phyloP scores from a whole-genome alignment of 2,329 filamentous ascomycete genomes.

The Stachybotrys echinatus region DNA sequence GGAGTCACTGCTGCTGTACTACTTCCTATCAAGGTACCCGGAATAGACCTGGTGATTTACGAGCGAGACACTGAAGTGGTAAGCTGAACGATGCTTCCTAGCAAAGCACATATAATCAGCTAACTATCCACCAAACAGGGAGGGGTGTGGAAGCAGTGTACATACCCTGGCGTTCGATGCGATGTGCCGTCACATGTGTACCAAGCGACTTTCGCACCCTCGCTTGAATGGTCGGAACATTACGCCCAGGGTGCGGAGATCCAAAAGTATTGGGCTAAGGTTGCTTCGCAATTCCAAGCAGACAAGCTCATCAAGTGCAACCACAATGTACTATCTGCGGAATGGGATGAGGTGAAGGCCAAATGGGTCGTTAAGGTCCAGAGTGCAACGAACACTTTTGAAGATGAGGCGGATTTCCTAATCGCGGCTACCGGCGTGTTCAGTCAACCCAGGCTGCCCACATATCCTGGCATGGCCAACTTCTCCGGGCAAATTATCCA shows the following conservation, averaged over 20 bases:
- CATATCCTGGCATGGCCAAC: not conserved
- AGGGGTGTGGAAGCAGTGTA: too few species aligned
- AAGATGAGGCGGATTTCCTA: not conserved
- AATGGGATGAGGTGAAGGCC: not conserved
- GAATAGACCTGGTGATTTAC: not conserved
- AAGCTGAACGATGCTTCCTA: not conserved
- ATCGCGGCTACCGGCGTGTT: not conserved
- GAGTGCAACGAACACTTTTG: not conserved
- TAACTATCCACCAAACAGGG: too few species aligned
- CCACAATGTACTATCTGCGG: not conserved
- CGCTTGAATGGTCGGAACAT: not conserved
- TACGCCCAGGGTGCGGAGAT: not conserved
- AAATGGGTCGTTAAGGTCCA: not conserved
- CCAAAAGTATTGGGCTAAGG: not conserved
- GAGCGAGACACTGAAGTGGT: not conserved
- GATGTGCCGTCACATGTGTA: not conserved
- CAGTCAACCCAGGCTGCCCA: not conserved
- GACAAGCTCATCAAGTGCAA: not conserved
- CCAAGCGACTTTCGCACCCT: not conserved
- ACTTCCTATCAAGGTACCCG: not conserved
- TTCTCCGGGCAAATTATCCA: not conserved
- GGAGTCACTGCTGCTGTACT: not conserved
- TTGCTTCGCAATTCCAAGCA: not conserved
- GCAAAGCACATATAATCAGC: too few species aligned
- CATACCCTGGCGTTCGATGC: not conserved